Percentiles rank a stretch among this genome's conserved stretches.
Evolutionary conservation across 164 flowering plant species (phyloP).

Genomic region (Piper betle): DNA sequence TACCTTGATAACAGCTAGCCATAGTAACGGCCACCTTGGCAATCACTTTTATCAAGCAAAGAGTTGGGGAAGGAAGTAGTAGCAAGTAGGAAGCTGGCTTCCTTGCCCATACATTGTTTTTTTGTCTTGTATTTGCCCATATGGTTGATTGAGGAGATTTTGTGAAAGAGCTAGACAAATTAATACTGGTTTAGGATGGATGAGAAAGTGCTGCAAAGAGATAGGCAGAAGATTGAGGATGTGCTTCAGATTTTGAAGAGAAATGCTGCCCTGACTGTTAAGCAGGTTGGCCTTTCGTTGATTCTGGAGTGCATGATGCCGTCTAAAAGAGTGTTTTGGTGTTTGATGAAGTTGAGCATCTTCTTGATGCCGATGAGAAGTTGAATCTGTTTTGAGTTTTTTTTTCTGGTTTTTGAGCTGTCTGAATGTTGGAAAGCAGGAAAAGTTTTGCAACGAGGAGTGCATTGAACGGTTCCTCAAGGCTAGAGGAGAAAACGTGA

Average conservation of each 20-base stretch:
- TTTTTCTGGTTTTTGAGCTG: neutral
- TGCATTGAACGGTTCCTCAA: constrained; percentile 78
- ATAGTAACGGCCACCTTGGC: no score
- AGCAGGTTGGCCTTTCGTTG: constrained; percentile 38
- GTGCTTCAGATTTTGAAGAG: constrained; percentile 57
- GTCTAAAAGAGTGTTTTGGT: neutral
- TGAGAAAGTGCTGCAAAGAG: constrained; percentile 35
- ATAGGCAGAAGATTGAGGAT: constrained; percentile 34
- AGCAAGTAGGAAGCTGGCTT: no score
- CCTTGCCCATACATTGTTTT: neutral
- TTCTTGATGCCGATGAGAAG: no score
- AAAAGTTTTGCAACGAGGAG: constrained; percentile 73
- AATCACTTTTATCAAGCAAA: no score
- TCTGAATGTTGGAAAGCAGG: constrained; percentile 32
- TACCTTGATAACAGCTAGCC: no score
- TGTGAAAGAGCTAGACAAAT: neutral
- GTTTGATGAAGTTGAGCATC: neutral
- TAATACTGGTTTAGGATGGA: constrained; percentile 36
- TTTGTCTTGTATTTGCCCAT: constrained; percentile 5
- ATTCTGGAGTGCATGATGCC: neutral
- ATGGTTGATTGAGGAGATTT: constrained; percentile 16
- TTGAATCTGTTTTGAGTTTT: no score
- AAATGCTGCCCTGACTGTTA: constrained; percentile 65
- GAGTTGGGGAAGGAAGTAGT: no score
- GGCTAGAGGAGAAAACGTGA: constrained; percentile 75